A percentile compares a stretch with the other conserved stretches of the same genome.
phyloP scores from a whole-genome alignment of 106 monocot species.

The Phalaenopsis aphrodite region DNA sequence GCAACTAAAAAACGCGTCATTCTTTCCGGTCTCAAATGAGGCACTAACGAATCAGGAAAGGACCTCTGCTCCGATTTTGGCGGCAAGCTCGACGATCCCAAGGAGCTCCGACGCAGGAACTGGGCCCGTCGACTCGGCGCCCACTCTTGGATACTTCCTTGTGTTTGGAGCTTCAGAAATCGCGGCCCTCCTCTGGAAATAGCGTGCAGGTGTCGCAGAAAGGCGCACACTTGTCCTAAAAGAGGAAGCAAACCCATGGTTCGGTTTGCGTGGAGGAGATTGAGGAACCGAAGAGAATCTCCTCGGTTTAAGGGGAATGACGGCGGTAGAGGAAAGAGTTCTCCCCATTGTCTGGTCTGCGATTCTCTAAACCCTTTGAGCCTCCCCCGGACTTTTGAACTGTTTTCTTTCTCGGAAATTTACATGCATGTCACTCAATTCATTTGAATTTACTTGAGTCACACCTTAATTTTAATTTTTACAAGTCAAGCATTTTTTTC shows the following conservation, averaged over 20 bases:
- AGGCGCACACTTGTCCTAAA: not conserved
- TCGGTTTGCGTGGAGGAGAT: not conserved
- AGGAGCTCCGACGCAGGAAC: constrained; percentile 71
- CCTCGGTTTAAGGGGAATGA: constrained; percentile 12
- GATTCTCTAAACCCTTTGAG: too few relatives aligned
- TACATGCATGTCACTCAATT: too few relatives aligned
- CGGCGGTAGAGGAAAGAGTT: constrained; percentile 24
- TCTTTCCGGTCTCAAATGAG: not conserved
- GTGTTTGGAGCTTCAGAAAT: constrained; percentile 22
- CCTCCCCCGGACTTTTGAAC: too few relatives aligned
- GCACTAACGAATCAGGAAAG: not conserved
- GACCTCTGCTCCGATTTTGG: constrained; percentile 83
- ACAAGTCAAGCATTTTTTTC: too few relatives aligned
- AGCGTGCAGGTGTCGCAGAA: not conserved
- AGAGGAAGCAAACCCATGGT: constrained; percentile 3
- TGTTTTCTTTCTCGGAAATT: too few relatives aligned
- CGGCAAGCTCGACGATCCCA: constrained; percentile 64
- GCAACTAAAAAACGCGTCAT: not conserved
- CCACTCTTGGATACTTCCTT: constrained; percentile 48
- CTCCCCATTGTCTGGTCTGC: constrained; percentile 15
- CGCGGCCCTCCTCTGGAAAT: constrained; percentile 10
- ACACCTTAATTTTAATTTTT: too few relatives aligned
- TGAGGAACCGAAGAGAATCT: not conserved
- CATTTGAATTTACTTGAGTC: too few relatives aligned
- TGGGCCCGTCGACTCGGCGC: constrained; percentile 62